Percentiles rank a stretch among this genome's conserved stretches.
phyloP scores from a whole-genome alignment of 2,329 filamentous ascomycete species.

The Neocatenulostroma microsporum region DNA sequence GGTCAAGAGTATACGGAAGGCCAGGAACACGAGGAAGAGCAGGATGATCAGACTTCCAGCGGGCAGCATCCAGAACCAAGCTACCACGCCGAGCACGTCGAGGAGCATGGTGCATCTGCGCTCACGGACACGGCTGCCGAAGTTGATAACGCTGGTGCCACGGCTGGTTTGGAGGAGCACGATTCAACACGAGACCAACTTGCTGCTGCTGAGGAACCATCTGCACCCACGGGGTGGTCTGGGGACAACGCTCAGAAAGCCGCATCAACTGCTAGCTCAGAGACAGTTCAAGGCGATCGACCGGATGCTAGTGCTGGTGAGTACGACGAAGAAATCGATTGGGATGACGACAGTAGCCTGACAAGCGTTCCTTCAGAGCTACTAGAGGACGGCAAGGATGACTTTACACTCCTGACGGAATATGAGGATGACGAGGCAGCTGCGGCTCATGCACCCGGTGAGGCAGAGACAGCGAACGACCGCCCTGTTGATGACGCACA shows the following conservation, averaged over 20 bases:
- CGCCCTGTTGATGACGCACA: background rate
- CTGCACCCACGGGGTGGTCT: too few species aligned
- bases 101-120: too few species aligned
- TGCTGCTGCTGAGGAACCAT: too few species aligned
- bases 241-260: conserved; percentile 4
- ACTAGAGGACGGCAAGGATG: conserved; percentile 14
- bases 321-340: conserved; percentile 21
- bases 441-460: background rate
- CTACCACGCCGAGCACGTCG: too few species aligned
- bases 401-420: conserved; percentile 13
- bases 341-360: conserved; percentile 20
- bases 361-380: conserved; percentile 18
- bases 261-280: conserved; percentile 20
- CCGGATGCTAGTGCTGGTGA: conserved; percentile 22
- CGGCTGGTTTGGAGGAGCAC: too few species aligned
- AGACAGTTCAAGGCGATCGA: conserved; percentile 15
- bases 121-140: too few species aligned
- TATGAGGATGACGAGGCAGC: conserved; percentile 1
- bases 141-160: too few species aligned
- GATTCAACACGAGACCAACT: too few species aligned
- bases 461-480: background rate
- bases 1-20: conserved; percentile 6
- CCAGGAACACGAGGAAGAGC: conserved; percentile 5
- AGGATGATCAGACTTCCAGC: conserved; percentile 7
- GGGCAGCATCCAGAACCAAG: too few species aligned